Evolutionary conservation across 1,284 basidiomycete genomes (phyloP), one percentile per base, ranked within the genome.

Genomic region (Exobasidium cylindrosporum): DNA sequence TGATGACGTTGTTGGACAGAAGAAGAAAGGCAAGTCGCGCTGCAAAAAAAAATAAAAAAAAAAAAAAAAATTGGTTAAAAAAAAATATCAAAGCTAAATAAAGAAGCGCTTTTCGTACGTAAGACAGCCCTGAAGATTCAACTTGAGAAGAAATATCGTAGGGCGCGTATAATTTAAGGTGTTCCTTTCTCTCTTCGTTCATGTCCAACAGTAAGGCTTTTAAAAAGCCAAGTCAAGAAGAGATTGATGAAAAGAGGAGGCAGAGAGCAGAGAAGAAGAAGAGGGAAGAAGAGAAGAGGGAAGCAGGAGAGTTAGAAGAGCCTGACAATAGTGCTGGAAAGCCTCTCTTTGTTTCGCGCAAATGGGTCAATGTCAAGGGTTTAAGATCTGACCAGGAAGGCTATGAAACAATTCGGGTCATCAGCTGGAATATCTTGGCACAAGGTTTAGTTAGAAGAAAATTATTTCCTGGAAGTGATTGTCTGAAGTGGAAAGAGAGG

Each of bases 401-500:
- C 4, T 53, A 4, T 21, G 57, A 21, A 56, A 10, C 35, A 7
- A 40, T 40, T 40, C 35, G 55, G n/a, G 32, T 60, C 13, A 28
- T 60, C 30, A 60, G 58, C 60, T 77, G 76, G 74, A 73, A 72
- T 59, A 80, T 82, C 60, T 70, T 82, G 2, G 81, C 81, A 0
- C 81, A 82, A 60, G 78, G 80, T 3, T 68, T 82, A 29, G 80
- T 82, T 17, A 74, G 81, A 2, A 67, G 80, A 11, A 79, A 78
- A 53, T 69, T 82, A 4, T 82, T 82, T 61, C 81, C 81, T 0
- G 80, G 80, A 0, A 77, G 74, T n/a, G 81, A 82, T 63, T 77
- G 73, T 54, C 68, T 82, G 40, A 81, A 80, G 67, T 81, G 79
- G 69, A 74, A 69, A 29, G 73, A 80, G 23, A 72, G 80, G 1